phyloP scores from a whole-genome alignment of 164 flowering plant genomes.

The Dillenia turbinata region DNA sequence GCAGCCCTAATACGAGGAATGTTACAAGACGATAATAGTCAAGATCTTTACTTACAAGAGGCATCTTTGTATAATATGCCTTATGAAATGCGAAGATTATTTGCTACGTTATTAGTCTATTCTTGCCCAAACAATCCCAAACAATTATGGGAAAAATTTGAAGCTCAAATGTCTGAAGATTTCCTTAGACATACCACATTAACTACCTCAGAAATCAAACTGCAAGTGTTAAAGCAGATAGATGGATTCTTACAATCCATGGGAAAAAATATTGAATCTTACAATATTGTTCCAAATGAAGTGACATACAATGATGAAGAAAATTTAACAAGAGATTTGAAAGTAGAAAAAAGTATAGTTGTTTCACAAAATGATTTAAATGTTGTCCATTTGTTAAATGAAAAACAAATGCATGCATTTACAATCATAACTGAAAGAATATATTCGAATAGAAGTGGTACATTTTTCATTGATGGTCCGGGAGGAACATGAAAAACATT shows the following conservation, averaged over 20 bases:
- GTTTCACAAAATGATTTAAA: no score
- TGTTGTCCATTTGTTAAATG: no score
- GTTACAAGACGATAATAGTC: background rate
- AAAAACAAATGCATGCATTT: background rate
- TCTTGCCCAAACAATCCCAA: conserved; percentile 1
- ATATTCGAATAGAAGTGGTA: background rate
- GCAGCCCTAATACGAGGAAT: background rate
- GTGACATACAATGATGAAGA: background rate
- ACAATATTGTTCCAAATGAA: background rate
- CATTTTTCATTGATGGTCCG: background rate
- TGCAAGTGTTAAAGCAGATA: background rate
- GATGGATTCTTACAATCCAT: background rate
- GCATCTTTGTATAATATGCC: background rate
- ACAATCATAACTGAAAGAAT: background rate
- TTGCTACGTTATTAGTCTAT: background rate
- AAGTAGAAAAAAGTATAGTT: no score
- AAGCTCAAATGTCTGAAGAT: background rate
- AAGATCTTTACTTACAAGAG: background rate
- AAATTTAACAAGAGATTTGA: background rate
- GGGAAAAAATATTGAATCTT: background rate
- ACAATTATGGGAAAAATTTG: conserved; percentile 1
- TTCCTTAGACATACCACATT: background rate
- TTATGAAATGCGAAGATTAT: conserved; percentile 3
- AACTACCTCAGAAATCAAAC: no score
- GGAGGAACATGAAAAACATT: background rate